Percentiles rank a stretch among this genome's conserved stretches.
phyloP scores from a whole-genome alignment of 306 rosid genomes.

The Vigna nakashimae region DNA sequence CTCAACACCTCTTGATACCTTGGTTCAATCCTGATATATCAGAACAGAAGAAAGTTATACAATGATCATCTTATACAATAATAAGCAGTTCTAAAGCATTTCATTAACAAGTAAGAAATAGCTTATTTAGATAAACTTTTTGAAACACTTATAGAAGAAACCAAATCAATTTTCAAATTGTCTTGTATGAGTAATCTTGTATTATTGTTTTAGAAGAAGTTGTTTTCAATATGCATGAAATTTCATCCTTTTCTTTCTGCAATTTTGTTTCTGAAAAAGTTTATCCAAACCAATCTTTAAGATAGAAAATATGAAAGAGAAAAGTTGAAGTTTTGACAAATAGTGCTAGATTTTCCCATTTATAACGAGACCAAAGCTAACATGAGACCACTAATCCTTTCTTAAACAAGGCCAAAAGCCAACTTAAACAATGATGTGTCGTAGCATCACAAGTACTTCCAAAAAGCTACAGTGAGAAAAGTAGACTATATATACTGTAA shows the following conservation, averaged over 20 bases:
- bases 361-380: not conserved
- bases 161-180: too few species aligned
- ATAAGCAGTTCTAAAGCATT: too few species aligned
- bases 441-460: not conserved
- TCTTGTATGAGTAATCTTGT: too few species aligned
- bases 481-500: constrained; percentile 5
- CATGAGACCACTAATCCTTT: not conserved
- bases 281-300: too few species aligned
- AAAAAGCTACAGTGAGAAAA: not conserved
- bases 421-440: not conserved
- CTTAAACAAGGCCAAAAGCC: not conserved
- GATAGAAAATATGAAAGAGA: not conserved
- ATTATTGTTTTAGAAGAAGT: too few species aligned
- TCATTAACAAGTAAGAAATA: too few species aligned
- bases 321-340: not conserved
- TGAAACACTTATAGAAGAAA: too few species aligned
- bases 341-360: not conserved
- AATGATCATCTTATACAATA: not conserved
- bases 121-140: too few species aligned
- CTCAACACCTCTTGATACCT: constrained; percentile 75
- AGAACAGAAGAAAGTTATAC: not conserved
- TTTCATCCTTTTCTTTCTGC: too few species aligned
- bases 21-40: constrained; percentile 69
- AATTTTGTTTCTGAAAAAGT: too few species aligned
- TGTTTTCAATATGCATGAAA: too few species aligned